phyloP scores from a whole-genome alignment of 2,329 filamentous ascomycete species.

The Phialemonium atrogriseum region DNA sequence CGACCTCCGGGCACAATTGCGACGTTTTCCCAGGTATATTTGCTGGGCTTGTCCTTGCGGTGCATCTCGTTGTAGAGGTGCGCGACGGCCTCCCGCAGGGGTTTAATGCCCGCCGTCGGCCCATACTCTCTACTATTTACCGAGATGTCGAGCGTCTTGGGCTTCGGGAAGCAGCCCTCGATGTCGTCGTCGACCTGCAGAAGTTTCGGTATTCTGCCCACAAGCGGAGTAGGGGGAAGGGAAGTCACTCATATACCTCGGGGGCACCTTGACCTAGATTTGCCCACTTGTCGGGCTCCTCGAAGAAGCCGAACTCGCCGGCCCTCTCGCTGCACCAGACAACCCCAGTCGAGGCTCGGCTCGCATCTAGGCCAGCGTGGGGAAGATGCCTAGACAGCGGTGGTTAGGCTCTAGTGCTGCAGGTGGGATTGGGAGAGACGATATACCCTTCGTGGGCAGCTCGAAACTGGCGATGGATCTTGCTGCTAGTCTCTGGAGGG shows the following conservation, averaged over 20 bases:
- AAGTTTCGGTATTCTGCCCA: too few relatives aligned
- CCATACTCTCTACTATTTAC: conserved; percentile 81
- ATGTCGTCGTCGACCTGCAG: conserved; percentile 78
- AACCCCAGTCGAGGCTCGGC: conserved; percentile 82
- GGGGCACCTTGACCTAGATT: conserved; percentile 92
- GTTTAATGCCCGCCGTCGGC: conserved; percentile 89
- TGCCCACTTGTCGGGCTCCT: conserved; percentile 77
- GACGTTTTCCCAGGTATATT: conserved; percentile 97
- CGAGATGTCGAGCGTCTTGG: conserved; percentile 68
- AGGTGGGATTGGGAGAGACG: neutral
- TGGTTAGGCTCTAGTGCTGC: neutral
- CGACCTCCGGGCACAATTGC: conserved; percentile 91
- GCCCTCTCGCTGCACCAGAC: conserved; percentile 89
- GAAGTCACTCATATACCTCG: conserved; percentile 33
- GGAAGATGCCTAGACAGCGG: conserved; percentile 53
- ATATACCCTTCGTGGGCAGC: conserved; percentile 68
- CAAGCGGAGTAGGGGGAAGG: too few relatives aligned
- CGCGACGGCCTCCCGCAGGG: conserved; percentile 80
- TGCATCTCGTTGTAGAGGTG: conserved; percentile 91
- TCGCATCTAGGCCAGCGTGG: conserved; percentile 84
- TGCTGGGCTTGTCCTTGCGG: conserved; percentile 73
- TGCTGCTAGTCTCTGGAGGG: conserved; percentile 64
- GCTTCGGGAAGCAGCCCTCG: conserved; percentile 77
- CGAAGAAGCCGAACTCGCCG: conserved; percentile 78
- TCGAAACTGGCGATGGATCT: conserved; percentile 83